These are phyloP conservation scores for Viola odorata DNA, from an alignment of 345 rosid species.

Conservation along the genomic window DNA sequence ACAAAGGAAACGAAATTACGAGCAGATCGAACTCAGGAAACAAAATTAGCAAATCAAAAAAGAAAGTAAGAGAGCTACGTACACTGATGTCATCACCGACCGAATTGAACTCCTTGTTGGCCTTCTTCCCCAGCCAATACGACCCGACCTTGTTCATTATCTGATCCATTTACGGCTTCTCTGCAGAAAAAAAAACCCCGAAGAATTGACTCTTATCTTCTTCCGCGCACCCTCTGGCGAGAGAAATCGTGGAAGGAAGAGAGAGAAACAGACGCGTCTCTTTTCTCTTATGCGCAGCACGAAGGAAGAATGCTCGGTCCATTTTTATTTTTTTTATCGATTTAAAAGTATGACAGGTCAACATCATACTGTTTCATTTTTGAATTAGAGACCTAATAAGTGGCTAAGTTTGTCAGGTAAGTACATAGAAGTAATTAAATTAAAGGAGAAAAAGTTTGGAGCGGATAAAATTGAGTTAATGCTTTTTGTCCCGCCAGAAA, in stretches of 20 bases:
- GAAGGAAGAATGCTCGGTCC: too few relatives aligned
- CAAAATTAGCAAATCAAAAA: neutral
- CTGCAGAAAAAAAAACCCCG: neutral
- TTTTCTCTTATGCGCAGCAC: too few relatives aligned
- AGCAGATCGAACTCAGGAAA: conserved; percentile 2
- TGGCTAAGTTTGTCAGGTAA: too few relatives aligned
- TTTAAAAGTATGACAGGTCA: neutral
- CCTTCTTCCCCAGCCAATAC: conserved; percentile 66
- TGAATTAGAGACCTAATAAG: too few relatives aligned
- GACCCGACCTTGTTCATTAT: conserved; percentile 84
- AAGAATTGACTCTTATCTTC: neutral
- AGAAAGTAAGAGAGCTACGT: conserved; percentile 2
- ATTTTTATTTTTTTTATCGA: neutral
- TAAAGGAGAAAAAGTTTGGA: too few relatives aligned
- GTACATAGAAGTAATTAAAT: too few relatives aligned
- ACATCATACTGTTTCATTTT: neutral
- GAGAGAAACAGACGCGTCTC: neutral
- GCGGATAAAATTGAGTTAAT: too few relatives aligned
- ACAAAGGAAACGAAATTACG: neutral
- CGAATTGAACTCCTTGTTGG: conserved; percentile 76
- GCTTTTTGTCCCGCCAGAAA: too few relatives aligned
- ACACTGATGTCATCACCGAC: conserved; percentile 84
- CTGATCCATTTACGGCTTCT: conserved; percentile 58
- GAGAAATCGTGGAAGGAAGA: neutral
- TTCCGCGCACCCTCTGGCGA: neutral